Evolutionary conservation across 495 filamentous ascomycete genomes (phyloP).

Genomic region (Penicillium canariense): DNA sequence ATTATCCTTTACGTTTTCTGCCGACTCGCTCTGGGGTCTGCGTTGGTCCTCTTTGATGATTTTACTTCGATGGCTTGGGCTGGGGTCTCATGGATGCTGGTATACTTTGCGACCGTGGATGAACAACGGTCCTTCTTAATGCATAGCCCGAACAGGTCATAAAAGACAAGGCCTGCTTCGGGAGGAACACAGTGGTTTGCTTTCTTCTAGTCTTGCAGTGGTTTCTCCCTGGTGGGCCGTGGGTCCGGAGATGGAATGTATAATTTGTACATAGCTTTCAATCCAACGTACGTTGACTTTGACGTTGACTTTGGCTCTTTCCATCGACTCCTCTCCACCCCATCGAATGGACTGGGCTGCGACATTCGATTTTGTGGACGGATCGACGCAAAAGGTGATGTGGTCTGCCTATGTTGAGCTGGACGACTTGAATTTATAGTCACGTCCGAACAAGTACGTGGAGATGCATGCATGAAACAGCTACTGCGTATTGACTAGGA

Average conservation of each 20-base stretch:
- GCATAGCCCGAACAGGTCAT: neutral
- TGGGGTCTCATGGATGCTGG: slow-evolving; percentile 3
- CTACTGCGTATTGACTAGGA: too few species aligned
- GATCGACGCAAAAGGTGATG: too few species aligned
- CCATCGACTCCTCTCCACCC: too few species aligned
- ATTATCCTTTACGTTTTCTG: slow-evolving; percentile 3
- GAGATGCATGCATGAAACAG: too few species aligned
- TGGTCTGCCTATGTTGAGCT: too few species aligned
- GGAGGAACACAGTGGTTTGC: neutral
- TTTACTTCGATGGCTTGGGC: slow-evolving; percentile 10
- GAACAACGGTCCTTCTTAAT: neutral
- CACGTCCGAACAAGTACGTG: too few species aligned
- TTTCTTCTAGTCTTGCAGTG: neutral
- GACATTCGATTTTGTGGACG: too few species aligned
- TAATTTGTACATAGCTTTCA: slow-evolving; percentile 31
- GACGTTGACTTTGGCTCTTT: slow-evolving; percentile 18
- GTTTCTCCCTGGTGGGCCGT: neutral
- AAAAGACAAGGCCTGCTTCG: neutral
- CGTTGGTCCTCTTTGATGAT: slow-evolving; percentile 11
- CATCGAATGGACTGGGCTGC: too few species aligned
- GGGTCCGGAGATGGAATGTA: slow-evolving; percentile 5
- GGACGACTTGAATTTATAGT: too few species aligned
- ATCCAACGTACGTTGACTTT: slow-evolving; percentile 10
- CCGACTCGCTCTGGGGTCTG: slow-evolving; percentile 9
- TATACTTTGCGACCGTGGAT: neutral